Evolutionary conservation across 441 rosid species (phyloP).

Genomic region (Raphanus hybrid): DNA sequence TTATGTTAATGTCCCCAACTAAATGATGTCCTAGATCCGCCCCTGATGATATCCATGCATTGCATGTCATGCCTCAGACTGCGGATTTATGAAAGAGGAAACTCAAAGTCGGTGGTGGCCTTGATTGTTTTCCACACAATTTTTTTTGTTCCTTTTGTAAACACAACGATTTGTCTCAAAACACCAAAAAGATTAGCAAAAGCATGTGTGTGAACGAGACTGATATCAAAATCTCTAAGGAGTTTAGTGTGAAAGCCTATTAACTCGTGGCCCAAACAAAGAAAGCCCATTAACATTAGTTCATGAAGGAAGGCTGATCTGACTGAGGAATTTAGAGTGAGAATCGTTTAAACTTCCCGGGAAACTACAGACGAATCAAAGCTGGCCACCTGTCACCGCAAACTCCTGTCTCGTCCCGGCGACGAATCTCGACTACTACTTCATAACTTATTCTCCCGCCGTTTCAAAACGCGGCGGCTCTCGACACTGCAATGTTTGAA

Average conservation of each 20-base stretch:
- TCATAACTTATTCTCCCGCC: conserved; percentile 22
- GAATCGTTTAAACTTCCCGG: conserved; percentile 7
- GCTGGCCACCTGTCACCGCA: conserved; percentile 56
- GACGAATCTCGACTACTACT: conserved; percentile 35
- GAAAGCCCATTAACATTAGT: background rate
- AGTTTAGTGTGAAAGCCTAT: background rate
- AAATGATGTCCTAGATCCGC: no score
- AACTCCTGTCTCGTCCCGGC: conserved; percentile 45
- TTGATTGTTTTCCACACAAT: no score
- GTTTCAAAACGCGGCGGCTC: conserved; percentile 35
- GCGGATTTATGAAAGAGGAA: no score
- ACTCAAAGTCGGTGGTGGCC: no score
- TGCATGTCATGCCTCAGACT: no score
- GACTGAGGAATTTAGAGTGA: background rate
- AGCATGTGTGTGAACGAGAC: background rate
- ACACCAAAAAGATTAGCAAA: no score
- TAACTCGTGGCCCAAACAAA: background rate
- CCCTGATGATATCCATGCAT: no score
- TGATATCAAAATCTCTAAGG: background rate
- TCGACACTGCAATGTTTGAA: conserved; percentile 49
- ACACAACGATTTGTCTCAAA: no score
- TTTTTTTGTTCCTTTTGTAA: no score
- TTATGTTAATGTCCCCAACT: no score
- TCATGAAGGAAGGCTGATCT: background rate
- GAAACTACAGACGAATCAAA: conserved; percentile 26